Evolutionary conservation across 2,329 filamentous ascomycete genomes (phyloP).

Genomic region (Chaetomium strumarium): DNA sequence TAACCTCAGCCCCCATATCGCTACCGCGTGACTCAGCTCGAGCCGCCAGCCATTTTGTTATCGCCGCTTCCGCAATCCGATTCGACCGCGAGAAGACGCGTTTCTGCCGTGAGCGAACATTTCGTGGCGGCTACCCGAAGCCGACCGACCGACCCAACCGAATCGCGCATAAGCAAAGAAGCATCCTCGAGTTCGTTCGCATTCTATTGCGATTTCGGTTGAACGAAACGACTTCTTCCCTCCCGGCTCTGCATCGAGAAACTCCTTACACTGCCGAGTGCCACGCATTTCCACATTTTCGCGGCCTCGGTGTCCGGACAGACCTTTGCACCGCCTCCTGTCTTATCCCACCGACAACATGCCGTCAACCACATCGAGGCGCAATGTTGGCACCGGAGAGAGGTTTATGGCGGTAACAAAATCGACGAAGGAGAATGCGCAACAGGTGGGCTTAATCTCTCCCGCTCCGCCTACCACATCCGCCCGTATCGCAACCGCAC

Average conservation of each 20-base stretch:
- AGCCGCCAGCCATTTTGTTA: not conserved
- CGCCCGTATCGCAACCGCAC: slow-evolving; percentile 12
- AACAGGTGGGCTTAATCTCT: slow-evolving; percentile 36
- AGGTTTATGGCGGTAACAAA: slow-evolving; percentile 42
- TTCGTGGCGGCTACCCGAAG: slow-evolving; percentile 3
- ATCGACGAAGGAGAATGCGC: slow-evolving; percentile 38
- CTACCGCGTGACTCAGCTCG: no score
- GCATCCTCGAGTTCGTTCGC: no score
- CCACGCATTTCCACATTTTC: no score
- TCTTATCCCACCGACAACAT: slow-evolving; percentile 15
- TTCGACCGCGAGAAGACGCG: slow-evolving; percentile 4
- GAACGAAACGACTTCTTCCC: no score
- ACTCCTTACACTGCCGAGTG: not conserved
- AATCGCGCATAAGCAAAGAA: no score
- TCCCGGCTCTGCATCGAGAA: no score
- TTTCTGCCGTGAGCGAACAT: not conserved
- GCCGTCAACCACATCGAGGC: slow-evolving; percentile 30
- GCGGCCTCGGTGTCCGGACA: no score
- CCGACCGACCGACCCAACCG: not conserved
- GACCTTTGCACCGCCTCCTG: no score
- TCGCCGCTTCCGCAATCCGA: slow-evolving; percentile 9
- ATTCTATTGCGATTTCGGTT: no score
- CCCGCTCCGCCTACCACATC: slow-evolving; percentile 4
- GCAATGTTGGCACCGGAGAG: slow-evolving; percentile 25
- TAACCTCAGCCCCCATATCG: no score